These are phyloP conservation scores for Saccharum officinarum DNA, from an alignment of 176 grass and related monocot species.

Conservation along the genomic window DNA sequence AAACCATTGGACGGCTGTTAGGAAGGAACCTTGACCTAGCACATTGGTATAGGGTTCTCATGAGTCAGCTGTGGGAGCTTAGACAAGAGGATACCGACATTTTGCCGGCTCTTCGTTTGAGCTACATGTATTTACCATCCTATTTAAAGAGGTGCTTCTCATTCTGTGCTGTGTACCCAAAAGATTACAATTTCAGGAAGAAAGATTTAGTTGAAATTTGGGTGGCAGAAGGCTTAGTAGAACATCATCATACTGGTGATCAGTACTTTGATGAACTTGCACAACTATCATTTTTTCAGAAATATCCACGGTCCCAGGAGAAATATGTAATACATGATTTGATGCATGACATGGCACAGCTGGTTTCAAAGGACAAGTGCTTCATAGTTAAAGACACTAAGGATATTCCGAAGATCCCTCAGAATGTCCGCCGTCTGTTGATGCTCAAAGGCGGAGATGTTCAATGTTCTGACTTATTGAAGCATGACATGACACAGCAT, in stretches of 20 bases:
- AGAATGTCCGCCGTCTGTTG: background rate
- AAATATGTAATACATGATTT: constrained; percentile 42
- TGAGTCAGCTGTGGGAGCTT: constrained; percentile 38
- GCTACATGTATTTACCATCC: constrained; percentile 50
- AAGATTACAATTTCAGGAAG: background rate
- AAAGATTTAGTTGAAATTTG: background rate
- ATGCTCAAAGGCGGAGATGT: background rate
- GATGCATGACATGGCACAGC: constrained; percentile 42
- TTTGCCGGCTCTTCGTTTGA: constrained; percentile 40
- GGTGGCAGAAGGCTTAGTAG: background rate
- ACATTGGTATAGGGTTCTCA: constrained; percentile 33
- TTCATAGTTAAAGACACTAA: background rate
- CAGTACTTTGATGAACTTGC: constrained; percentile 5
- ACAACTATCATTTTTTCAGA: background rate
- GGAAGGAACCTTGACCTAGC: background rate
- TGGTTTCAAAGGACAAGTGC: constrained; percentile 22
- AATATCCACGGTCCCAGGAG: background rate
- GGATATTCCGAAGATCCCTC: background rate
- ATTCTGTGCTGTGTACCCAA: constrained; percentile 48
- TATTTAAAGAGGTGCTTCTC: constrained; percentile 47
- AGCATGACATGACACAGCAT: no score
- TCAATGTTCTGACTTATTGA: background rate
- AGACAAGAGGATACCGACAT: constrained; percentile 20
- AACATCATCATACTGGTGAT: background rate
- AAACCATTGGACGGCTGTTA: constrained; percentile 43